These are phyloP conservation scores for Sisymbrium irio DNA, from an alignment of 345 rosid species.

Conservation along the genomic window DNA sequence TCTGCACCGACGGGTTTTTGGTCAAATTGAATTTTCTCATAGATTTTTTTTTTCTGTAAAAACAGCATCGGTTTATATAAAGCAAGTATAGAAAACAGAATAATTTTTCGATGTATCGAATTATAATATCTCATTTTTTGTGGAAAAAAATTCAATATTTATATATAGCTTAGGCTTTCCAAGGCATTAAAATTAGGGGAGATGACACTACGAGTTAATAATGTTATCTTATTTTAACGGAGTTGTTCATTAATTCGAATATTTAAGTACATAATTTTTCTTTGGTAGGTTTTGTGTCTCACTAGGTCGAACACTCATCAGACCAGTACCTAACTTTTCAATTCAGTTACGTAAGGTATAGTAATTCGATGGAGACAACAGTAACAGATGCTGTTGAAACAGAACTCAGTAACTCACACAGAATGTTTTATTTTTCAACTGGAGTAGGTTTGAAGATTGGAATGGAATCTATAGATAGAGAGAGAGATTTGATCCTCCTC, in stretches of 20 bases:
- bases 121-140: background rate
- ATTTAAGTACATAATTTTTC: background rate
- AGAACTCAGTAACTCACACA: constrained; percentile 4
- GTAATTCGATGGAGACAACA: constrained; percentile 31
- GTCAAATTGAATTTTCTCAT: background rate
- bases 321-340: constrained; percentile 37
- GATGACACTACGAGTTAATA: background rate
- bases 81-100: background rate
- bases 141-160: background rate
- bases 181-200: background rate
- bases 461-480: constrained; percentile 27
- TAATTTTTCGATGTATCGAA: background rate
- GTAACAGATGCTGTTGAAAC: constrained; percentile 25
- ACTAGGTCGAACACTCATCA: constrained; percentile 33
- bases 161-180: constrained; percentile 4
- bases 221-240: constrained; percentile 6
- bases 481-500: constrained; percentile 36
- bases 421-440: constrained; percentile 22
- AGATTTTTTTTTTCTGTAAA: background rate
- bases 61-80: background rate
- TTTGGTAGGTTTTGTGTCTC: constrained; percentile 38
- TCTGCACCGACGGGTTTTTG: background rate
- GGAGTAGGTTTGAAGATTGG: constrained; percentile 37
- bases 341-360: constrained; percentile 35
- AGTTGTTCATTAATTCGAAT: constrained; percentile 15